phyloP scores from a whole-genome alignment of 768 basidiomycete species.

The Artomyces pyxidatus region DNA sequence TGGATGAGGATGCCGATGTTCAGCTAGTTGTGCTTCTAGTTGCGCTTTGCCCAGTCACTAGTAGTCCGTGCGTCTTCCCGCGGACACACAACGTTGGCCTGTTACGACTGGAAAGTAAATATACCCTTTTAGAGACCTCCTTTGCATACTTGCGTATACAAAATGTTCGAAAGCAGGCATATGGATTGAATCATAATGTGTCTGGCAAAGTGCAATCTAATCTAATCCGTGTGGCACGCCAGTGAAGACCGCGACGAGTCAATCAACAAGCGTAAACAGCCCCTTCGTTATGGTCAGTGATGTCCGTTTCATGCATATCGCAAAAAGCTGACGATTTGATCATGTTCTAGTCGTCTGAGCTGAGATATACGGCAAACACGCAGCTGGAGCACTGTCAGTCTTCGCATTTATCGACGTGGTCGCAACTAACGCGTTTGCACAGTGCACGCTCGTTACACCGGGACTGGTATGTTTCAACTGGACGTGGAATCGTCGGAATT shows the following conservation, averaged over 20 bases:
- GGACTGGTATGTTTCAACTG: conserved; percentile 86
- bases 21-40: too few species aligned
- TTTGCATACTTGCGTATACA: neutral
- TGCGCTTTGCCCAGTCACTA: too few species aligned
- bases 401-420: neutral
- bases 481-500: too few species aligned
- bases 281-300: conserved; percentile 13
- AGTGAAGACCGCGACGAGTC: too few species aligned
- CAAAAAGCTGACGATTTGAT: neutral
- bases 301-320: conserved; percentile 9
- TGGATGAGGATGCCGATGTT: too few species aligned
- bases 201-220: neutral
- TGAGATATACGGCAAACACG: conserved; percentile 93
- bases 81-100: too few species aligned
- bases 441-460: conserved; percentile 96
- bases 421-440: conserved; percentile 11
- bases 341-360: conserved; percentile 66
- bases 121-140: too few species aligned
- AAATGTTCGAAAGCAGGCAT: neutral
- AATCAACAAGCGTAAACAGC: conserved; percentile 1
- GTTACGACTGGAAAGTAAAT: too few species aligned
- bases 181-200: neutral
- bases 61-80: too few species aligned
- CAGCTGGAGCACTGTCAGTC: conserved; percentile 88
- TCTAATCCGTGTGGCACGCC: too few species aligned